Conservation (phyloP, 345 rosid genomes). For the Citrus maxima region DNA sequence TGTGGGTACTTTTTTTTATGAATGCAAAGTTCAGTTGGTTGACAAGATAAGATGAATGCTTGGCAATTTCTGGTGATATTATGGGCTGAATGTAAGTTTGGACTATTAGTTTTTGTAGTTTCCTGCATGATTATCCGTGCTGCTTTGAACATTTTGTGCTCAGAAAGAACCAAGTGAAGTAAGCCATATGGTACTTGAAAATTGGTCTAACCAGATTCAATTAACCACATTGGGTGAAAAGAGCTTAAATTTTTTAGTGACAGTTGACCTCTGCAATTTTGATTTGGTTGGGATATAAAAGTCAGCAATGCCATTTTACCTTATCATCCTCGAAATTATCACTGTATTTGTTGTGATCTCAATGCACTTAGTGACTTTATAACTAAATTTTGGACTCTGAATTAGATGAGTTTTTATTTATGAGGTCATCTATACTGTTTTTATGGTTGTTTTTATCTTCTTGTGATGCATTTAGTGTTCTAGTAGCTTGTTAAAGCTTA, state of each 20-base stretch:
- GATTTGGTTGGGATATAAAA: not conserved
- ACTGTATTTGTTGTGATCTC: not conserved
- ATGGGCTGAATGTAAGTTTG: not conserved
- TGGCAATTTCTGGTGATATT: not conserved
- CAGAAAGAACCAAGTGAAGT: not conserved
- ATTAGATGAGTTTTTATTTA: not conserved
- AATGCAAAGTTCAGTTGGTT: not conserved
- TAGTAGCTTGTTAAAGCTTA: not conserved
- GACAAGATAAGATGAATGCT: not conserved
- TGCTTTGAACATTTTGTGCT: not conserved
- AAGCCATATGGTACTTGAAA: not conserved
- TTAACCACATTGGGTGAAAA: not conserved
- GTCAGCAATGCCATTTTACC: not conserved
- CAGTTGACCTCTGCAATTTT: not conserved
- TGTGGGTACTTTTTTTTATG: not conserved
- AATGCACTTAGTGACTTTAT: not conserved
- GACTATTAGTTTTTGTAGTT: not conserved
- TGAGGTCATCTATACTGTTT: not conserved
- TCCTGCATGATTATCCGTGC: not conserved
- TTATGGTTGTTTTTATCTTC: not conserved
- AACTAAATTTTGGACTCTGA: not conserved
- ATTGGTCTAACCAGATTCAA: not conserved
- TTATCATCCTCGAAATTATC: not conserved
- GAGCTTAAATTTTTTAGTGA: not conserved
- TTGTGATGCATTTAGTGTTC: not conserved